phyloP scores from a whole-genome alignment of 768 basidiomycete genomes.

The Coprinellus aureogranulatus region DNA sequence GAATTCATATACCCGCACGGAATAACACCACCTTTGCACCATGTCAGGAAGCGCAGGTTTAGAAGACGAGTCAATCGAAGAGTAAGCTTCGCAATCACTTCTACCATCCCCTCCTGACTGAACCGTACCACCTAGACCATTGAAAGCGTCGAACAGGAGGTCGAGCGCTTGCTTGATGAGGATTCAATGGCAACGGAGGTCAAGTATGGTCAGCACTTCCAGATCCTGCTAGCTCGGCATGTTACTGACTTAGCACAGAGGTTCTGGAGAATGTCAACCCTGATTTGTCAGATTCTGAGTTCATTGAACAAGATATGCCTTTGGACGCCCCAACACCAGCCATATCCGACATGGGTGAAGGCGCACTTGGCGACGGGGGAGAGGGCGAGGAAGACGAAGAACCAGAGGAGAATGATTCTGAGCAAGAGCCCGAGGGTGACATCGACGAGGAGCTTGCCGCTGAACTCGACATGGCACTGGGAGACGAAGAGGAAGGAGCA shows the following conservation, averaged over 20 bases:
- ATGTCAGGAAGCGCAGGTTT: slow-evolving; percentile 89
- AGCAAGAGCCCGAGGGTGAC: slow-evolving; percentile 71
- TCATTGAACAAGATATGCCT: slow-evolving; percentile 65
- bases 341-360: slow-evolving; percentile 64
- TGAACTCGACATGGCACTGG: slow-evolving; percentile 83
- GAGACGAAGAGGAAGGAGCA: slow-evolving; percentile 63
- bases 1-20: slow-evolving; percentile 99
- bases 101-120: background rate
- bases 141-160: slow-evolving; percentile 91
- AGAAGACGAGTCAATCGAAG: slow-evolving; percentile 83
- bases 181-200: slow-evolving; percentile 75
- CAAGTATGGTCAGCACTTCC: slow-evolving; percentile 62
- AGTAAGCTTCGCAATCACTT: slow-evolving; percentile 39
- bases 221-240: background rate
- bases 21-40: slow-evolving; percentile 87
- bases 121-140: slow-evolving; percentile 43
- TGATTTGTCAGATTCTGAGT: slow-evolving; percentile 86
- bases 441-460: slow-evolving; percentile 88
- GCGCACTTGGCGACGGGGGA: slow-evolving; percentile 56
- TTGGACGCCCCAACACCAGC: slow-evolving; percentile 73
- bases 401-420: slow-evolving; percentile 57
- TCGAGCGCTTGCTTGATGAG: slow-evolving; percentile 80
- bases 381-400: slow-evolving; percentile 57
- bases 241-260: slow-evolving; percentile 41
- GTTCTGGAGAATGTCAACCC: slow-evolving; percentile 89